These are phyloP conservation scores for Penicillium paxilli DNA, from an alignment of 495 filamentous ascomycete genomes.

Conservation along the genomic window DNA sequence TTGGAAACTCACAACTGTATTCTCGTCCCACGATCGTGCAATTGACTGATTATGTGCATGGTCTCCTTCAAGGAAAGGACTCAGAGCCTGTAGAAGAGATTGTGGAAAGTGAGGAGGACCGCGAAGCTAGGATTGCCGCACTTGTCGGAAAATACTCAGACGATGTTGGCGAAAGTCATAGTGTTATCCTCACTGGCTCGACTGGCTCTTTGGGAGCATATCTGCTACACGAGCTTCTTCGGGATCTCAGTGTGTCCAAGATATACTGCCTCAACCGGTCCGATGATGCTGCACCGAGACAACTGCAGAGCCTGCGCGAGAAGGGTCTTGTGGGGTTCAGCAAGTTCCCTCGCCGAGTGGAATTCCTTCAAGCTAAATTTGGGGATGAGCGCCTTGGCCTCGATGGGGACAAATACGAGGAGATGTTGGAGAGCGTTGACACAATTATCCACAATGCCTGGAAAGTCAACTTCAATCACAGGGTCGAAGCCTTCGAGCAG, in stretches of 20 bases:
- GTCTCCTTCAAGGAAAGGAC: slow-evolving; percentile 10
- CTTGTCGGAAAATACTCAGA: slow-evolving; percentile 12
- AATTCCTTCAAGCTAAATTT: slow-evolving; percentile 32
- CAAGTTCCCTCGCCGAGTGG: slow-evolving; percentile 20
- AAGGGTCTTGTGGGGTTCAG: slow-evolving; percentile 9
- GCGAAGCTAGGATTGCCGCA: slow-evolving; percentile 4
- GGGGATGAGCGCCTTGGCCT: slow-evolving; percentile 9
- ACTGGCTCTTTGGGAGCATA: slow-evolving; percentile 59
- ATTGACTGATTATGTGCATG: slow-evolving; percentile 7
- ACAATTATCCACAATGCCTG: slow-evolving; percentile 59
- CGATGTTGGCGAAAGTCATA: slow-evolving; percentile 8
- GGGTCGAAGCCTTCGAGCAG: slow-evolving; percentile 50
- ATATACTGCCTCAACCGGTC: slow-evolving; percentile 57
- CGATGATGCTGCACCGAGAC: slow-evolving; percentile 15
- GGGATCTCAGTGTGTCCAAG: slow-evolving; percentile 37
- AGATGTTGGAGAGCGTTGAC: slow-evolving; percentile 26
- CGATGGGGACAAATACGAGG: slow-evolving; percentile 10
- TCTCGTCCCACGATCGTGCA: slow-evolving; percentile 14
- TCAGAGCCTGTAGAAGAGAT: neutral
- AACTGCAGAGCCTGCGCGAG: slow-evolving; percentile 13
- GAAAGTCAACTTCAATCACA: slow-evolving; percentile 59
- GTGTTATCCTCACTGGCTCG: slow-evolving; percentile 52
- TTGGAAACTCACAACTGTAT: slow-evolving; percentile 11
- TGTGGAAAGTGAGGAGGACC: slow-evolving; percentile 4
- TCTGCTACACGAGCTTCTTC: slow-evolving; percentile 48